phyloP scores from a whole-genome alignment of 768 basidiomycete genomes.

The Baorangia bicolor region DNA sequence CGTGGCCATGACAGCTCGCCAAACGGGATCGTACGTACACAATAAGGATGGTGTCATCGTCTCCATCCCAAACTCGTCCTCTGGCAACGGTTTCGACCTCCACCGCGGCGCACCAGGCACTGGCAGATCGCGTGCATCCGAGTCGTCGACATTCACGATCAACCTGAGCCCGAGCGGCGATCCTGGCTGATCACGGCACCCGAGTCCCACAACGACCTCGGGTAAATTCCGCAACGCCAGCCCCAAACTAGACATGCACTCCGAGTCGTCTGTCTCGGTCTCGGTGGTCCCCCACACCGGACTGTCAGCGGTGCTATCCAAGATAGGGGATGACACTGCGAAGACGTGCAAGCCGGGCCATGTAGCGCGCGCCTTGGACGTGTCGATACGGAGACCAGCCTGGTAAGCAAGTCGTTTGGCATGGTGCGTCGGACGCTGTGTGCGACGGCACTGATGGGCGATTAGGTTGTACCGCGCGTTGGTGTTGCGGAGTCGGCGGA shows the following conservation, averaged over 20 bases:
- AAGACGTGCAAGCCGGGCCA: constrained; percentile 41
- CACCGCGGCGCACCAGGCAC: constrained; percentile 28
- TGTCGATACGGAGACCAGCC: constrained; percentile 47
- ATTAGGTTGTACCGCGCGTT: constrained; percentile 42
- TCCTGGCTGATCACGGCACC: no score
- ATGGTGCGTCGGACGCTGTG: constrained; percentile 40
- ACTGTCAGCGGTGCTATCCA: neutral
- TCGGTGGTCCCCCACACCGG: neutral
- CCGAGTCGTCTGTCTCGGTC: neutral
- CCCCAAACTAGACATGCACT: neutral
- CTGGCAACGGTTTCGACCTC: constrained; percentile 19
- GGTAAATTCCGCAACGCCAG: neutral
- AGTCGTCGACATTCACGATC: neutral
- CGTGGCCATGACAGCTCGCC: neutral
- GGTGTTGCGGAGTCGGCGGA: constrained; percentile 40
- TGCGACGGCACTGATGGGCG: constrained; percentile 38
- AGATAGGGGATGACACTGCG: neutral
- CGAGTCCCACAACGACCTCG: no score
- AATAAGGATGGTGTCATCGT: neutral
- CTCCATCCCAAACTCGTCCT: neutral
- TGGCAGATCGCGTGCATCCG: neutral
- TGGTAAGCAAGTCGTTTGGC: constrained; percentile 47
- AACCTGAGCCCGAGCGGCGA: neutral
- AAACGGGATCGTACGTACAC: neutral
- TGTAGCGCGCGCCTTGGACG: constrained; percentile 35